Conservation (phyloP, 768 basidiomycete species). For the Nevesoporus exiguus region DNA sequence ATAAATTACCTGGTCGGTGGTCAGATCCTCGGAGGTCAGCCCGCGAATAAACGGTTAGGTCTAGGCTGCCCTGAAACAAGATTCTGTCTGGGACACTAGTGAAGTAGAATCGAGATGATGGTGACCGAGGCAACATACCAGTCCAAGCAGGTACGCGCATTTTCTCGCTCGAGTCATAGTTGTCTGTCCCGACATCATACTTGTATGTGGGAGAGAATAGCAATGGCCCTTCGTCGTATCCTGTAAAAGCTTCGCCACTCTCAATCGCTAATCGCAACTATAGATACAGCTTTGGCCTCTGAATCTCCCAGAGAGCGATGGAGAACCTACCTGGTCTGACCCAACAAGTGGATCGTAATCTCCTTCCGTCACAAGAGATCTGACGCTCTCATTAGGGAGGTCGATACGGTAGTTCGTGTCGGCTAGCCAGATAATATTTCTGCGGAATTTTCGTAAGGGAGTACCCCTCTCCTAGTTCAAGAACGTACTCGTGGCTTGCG, state of each 20-base stretch:
- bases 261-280: conserved; percentile 77
- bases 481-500: conserved; percentile 79
- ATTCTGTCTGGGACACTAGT: conserved; percentile 72
- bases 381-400: conserved; percentile 77
- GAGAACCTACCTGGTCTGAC: conserved; percentile 75
- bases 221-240: conserved; percentile 86
- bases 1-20: conserved; percentile 77
- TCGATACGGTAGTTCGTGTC: conserved; percentile 96
- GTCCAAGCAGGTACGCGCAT: conserved; percentile 97
- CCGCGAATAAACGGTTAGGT: conserved; percentile 75
- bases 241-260: conserved; percentile 67
- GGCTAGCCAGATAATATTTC: conserved; percentile 90
- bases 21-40: conserved; percentile 90
- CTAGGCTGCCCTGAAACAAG: conserved; percentile 76
- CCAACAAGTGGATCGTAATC: conserved; percentile 72
- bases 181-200: conserved; percentile 77
- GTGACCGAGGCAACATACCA: conserved; percentile 45
- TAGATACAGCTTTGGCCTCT: neutral
- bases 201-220: conserved; percentile 95
- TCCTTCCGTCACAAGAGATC: conserved; percentile 58
- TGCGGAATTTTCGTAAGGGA: conserved; percentile 32
- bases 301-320: neutral
- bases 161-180: conserved; percentile 95
- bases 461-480: neutral
- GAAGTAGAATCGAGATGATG: neutral